Conservation (phyloP, 805 yeast genomes). For the Kazachstania martiniae region DNA sequence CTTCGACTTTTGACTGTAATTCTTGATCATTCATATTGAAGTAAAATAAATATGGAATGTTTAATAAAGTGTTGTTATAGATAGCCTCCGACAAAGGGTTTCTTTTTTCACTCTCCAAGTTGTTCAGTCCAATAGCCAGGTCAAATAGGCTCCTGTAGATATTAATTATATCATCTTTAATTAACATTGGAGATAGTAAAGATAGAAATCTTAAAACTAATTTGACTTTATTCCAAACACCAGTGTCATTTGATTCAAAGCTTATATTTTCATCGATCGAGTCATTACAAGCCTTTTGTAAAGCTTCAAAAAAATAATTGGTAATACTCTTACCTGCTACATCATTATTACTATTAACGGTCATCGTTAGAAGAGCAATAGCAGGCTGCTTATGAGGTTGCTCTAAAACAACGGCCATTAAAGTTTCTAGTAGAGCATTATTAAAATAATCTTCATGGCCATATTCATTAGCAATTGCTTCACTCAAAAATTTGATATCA, state of each 20-base stretch:
- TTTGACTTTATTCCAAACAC: constrained; percentile 63
- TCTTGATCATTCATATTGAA: constrained; percentile 28
- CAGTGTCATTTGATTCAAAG: constrained; percentile 33
- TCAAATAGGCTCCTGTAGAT: constrained; percentile 45
- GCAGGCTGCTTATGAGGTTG: constrained; percentile 84
- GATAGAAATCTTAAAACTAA: constrained; percentile 61
- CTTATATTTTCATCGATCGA: constrained; percentile 18
- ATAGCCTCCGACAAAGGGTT: constrained; percentile 58
- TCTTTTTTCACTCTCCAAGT: constrained; percentile 29
- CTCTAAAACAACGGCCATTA: constrained; percentile 63
- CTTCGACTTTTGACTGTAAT: constrained; percentile 29
- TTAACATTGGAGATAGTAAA: constrained; percentile 50
- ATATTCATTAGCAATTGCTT: constrained; percentile 54
- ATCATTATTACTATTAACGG: constrained; percentile 53
- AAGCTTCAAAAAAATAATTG: constrained; percentile 55
- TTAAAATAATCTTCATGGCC: constrained; percentile 53
- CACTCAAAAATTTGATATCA: constrained; percentile 55
- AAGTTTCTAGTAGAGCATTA: constrained; percentile 46
- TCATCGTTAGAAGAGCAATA: constrained; percentile 55
- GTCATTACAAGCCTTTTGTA: constrained; percentile 43
- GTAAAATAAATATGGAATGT: constrained; percentile 54
- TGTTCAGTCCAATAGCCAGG: constrained; percentile 47
- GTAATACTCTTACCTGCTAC: constrained; percentile 59
- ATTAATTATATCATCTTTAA: constrained; percentile 36
- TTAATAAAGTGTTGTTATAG: constrained; percentile 47